These are phyloP conservation scores for Apium graveolens DNA, from an alignment of 129 eudicot species.

Conservation along the genomic window DNA sequence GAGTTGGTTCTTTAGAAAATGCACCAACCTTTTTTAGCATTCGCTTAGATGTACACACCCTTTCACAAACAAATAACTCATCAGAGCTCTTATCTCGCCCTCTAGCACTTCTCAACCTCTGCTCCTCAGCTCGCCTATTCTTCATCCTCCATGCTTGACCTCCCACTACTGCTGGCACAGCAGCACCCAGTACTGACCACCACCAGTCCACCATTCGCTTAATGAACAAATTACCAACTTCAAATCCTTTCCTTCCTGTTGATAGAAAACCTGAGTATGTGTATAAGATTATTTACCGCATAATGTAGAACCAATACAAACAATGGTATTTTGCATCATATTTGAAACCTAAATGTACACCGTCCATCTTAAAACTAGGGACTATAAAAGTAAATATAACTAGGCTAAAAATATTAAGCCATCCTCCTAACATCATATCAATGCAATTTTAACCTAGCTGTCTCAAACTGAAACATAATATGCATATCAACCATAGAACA, in stretches of 20 bases:
- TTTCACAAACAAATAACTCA: conserved; percentile 87
- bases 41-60: conserved; percentile 92
- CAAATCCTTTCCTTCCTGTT: background rate
- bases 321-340: background rate
- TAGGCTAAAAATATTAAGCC: background rate
- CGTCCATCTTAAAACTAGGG: background rate
- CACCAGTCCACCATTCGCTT: conserved; percentile 74
- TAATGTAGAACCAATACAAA: background rate
- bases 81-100: conserved; percentile 93
- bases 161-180: conserved; percentile 73
- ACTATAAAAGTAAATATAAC: background rate
- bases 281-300: background rate
- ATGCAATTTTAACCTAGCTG: background rate
- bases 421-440: background rate
- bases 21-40: conserved; percentile 94
- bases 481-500: too few relatives aligned
- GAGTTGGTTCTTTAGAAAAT: conserved; percentile 87
- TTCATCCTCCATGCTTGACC: conserved; percentile 81
- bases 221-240: background rate
- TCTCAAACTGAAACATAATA: too few relatives aligned
- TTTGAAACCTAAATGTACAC: background rate
- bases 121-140: conserved; percentile 76
- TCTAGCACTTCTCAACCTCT: conserved; percentile 61
- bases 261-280: background rate
- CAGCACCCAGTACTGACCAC: conserved; percentile 88